Conservation (phyloP, 2,329 filamentous ascomycete genomes). For the Botryotinia narcissicola region DNA sequence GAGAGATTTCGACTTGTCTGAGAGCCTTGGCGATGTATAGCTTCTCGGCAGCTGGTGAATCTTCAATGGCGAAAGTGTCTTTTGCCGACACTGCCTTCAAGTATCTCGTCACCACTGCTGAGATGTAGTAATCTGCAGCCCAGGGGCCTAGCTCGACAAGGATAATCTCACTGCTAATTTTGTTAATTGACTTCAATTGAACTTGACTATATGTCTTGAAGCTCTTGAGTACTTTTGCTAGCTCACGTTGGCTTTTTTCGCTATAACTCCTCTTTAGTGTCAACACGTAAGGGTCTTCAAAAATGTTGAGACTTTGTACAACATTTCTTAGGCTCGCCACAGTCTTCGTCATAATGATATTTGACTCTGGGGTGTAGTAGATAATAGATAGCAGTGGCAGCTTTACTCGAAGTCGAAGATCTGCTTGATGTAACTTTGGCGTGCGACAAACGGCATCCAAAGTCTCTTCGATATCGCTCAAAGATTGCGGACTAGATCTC, state of each 20-base stretch:
- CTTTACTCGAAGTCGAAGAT: conserved; percentile 41
- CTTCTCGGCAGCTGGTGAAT: conserved; percentile 47
- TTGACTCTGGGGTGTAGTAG: conserved; percentile 18
- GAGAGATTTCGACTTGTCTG: conserved; percentile 38
- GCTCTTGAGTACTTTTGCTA: conserved; percentile 44
- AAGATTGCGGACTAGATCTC: conserved; percentile 31
- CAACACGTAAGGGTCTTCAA: conserved; percentile 59
- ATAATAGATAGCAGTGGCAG: conserved; percentile 31
- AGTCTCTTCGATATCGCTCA: conserved; percentile 48
- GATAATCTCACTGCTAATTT: conserved; percentile 50
- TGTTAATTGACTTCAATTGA: conserved; percentile 55
- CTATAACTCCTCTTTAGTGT: conserved; percentile 45
- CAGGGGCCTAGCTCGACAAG: conserved; percentile 59
- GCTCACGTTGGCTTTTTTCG: conserved; percentile 42
- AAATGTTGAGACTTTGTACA: conserved; percentile 51
- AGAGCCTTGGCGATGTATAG: conserved; percentile 53
- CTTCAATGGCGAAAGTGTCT: conserved; percentile 44
- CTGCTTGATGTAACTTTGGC: conserved; percentile 53
- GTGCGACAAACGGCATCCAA: conserved; percentile 55
- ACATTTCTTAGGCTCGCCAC: conserved; percentile 28
- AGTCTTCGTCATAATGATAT: conserved; percentile 22
- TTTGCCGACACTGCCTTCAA: conserved; percentile 43
- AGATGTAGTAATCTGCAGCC: conserved; percentile 66
- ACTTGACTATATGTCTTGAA: conserved; percentile 51
- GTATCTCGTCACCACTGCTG: conserved; percentile 46